A percentile compares a stretch with the other conserved stretches of the same genome.
Conservation (phyloP, 2,329 filamentous ascomycete species). For the Neoarthrinium moseri region DNA sequence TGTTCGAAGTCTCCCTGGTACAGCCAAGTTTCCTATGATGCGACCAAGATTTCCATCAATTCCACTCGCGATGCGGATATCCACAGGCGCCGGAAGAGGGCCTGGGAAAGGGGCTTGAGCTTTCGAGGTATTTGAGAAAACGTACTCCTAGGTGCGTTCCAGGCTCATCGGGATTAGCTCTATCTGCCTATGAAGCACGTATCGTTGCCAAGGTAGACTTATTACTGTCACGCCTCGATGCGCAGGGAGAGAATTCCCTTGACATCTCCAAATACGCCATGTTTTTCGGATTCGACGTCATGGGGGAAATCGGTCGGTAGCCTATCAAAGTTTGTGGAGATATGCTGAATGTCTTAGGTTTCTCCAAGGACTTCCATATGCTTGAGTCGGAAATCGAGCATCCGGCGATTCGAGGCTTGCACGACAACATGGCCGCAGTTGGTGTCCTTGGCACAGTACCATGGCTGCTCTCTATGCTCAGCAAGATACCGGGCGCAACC, state of each 20-base stretch:
- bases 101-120: constrained; percentile 3
- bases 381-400: neutral
- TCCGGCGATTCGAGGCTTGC: constrained; percentile 2
- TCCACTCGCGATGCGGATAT: constrained; percentile 2
- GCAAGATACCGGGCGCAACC: neutral
- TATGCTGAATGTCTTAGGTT: too few species aligned
- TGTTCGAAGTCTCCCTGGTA: constrained; percentile 8
- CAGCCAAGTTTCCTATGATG: neutral
- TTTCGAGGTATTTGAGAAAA: constrained; percentile 1
- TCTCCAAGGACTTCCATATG: constrained; percentile 5
- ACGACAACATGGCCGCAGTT: constrained; percentile 5
- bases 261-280: too few species aligned
- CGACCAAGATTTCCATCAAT: neutral
- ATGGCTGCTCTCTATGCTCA: constrained; percentile 7
- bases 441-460: constrained; percentile 5
- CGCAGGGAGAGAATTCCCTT: too few species aligned
- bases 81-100: constrained; percentile 3
- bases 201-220: too few species aligned
- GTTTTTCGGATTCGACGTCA: constrained; percentile 10
- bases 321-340: too few species aligned
- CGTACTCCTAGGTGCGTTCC: too few species aligned
- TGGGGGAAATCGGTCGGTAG: constrained; percentile 9
- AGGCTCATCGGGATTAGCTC: too few species aligned
- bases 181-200: too few species aligned
- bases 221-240: too few species aligned